These are phyloP conservation scores for Neonectria faginata DNA, from an alignment of 2,329 filamentous ascomycete genomes.

Conservation along the genomic window DNA sequence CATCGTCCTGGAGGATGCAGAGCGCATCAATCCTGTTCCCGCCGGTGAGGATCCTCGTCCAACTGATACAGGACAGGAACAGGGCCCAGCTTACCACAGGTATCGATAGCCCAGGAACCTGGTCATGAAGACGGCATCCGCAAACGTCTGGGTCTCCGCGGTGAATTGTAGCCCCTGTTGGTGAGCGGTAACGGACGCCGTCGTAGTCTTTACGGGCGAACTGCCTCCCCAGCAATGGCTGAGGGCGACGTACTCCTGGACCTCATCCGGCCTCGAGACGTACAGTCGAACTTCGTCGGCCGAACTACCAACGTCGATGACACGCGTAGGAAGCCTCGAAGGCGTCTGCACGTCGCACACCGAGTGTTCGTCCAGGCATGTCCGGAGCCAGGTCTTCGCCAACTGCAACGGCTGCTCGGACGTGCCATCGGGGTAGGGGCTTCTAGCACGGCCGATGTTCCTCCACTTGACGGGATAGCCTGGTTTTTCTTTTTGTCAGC, in stretches of 20 bases:
- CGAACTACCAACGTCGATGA: not conserved
- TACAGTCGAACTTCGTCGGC: not conserved
- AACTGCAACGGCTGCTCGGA: not conserved
- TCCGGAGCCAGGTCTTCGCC: not conserved
- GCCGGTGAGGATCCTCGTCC: not conserved
- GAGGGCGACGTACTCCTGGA: not conserved
- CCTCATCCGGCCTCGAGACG: not conserved
- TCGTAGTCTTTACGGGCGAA: not conserved
- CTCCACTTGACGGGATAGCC: not conserved
- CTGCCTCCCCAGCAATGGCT: not conserved
- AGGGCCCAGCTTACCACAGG: not conserved
- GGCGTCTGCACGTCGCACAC: not conserved
- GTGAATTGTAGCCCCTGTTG: not conserved
- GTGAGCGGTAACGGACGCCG: not conserved
- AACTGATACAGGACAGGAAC: not conserved
- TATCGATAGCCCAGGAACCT: not conserved
- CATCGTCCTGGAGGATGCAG: not conserved
- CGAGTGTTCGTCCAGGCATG: not conserved
- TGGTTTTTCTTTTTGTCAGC: not conserved
- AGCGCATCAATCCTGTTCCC: not conserved
- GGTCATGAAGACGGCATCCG: not conserved
- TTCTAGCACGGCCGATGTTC: not conserved
- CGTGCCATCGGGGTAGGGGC: not conserved
- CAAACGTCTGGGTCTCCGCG: not conserved
- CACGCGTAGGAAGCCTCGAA: not conserved